Conservation (phyloP, 1,284 basidiomycete species). For the Leccinum ponderosum region DNA sequence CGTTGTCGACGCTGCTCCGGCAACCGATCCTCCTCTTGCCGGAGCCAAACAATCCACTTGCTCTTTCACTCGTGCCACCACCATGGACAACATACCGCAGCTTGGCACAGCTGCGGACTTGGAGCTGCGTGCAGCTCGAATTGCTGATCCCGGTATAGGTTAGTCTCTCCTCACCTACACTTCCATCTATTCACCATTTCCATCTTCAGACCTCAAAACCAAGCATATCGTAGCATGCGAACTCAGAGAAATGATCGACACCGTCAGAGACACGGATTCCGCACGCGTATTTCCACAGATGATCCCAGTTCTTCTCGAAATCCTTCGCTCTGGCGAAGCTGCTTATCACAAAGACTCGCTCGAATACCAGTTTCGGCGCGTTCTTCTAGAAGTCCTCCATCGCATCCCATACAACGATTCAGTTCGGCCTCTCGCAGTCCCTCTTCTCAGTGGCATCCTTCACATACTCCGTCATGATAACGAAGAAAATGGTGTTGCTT, state of each 20-base stretch:
- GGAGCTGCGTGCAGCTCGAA: slow-evolving; percentile 65
- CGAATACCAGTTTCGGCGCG: slow-evolving; percentile 87
- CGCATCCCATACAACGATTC: slow-evolving; percentile 85
- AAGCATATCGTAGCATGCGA: slow-evolving; percentile 76
- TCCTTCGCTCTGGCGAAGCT: slow-evolving; percentile 77
- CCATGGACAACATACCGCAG: slow-evolving; percentile 46
- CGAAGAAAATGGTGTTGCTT: slow-evolving; percentile 92
- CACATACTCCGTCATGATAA: slow-evolving; percentile 88
- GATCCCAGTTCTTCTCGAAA: slow-evolving; percentile 79
- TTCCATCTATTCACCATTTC: neutral
- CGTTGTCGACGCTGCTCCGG: too few species aligned
- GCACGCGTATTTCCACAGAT: slow-evolving; percentile 69
- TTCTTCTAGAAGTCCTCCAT: slow-evolving; percentile 86
- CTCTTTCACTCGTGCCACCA: slow-evolving; percentile 9
- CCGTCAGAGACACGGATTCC: slow-evolving; percentile 80
- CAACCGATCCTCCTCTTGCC: too few species aligned
- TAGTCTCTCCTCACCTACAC: slow-evolving; percentile 16
- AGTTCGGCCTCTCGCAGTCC: slow-evolving; percentile 68
- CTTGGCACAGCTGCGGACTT: slow-evolving; percentile 57
- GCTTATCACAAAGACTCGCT: slow-evolving; percentile 76
- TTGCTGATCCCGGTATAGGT: slow-evolving; percentile 75
- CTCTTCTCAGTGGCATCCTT: slow-evolving; percentile 79
- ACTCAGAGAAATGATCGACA: slow-evolving; percentile 86
- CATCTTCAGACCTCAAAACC: slow-evolving; percentile 62
- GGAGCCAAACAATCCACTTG: slow-evolving; percentile 25